These are phyloP conservation scores for Camelina neglecta DNA, from an alignment of 345 rosid genomes.

Conservation along the genomic window DNA sequence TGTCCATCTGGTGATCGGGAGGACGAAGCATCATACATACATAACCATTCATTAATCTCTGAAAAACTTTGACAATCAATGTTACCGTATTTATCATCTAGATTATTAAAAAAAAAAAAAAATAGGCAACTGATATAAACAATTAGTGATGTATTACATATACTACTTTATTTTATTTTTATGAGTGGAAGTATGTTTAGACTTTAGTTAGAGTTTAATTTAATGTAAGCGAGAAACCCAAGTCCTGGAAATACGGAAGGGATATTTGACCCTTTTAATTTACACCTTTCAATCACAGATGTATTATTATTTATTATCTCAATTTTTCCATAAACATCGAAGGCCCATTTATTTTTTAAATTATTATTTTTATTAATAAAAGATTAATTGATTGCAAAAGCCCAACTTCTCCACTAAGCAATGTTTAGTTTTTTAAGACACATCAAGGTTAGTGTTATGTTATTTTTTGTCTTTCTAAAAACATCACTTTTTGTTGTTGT, in stretches of 20 bases:
- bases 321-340: slow-evolving; percentile 15
- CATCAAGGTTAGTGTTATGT: slow-evolving; percentile 29
- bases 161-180: not conserved
- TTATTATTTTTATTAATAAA: not conserved
- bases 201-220: slow-evolving; percentile 25
- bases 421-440: slow-evolving; percentile 35
- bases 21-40: not conserved
- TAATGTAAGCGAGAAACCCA: slow-evolving; percentile 40
- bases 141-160: slow-evolving; percentile 6
- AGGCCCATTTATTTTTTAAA: slow-evolving; percentile 20
- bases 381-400: slow-evolving; percentile 26
- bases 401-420: slow-evolving; percentile 45
- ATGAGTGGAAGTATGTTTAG: not conserved
- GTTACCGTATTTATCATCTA: not conserved
- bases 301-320: not conserved
- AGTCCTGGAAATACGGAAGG: slow-evolving; percentile 47
- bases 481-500: slow-evolving; percentile 1
- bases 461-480: slow-evolving; percentile 25
- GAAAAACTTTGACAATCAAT: not conserved
- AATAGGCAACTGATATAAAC: not conserved
- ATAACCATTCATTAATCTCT: not conserved
- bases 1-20: not conserved
- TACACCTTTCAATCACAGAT: slow-evolving; percentile 32
- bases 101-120: not conserved
- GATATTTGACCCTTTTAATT: slow-evolving; percentile 43